Conservation (phyloP, 2,329 filamentous ascomycete genomes). For the Chaetothyriales sp. region DNA sequence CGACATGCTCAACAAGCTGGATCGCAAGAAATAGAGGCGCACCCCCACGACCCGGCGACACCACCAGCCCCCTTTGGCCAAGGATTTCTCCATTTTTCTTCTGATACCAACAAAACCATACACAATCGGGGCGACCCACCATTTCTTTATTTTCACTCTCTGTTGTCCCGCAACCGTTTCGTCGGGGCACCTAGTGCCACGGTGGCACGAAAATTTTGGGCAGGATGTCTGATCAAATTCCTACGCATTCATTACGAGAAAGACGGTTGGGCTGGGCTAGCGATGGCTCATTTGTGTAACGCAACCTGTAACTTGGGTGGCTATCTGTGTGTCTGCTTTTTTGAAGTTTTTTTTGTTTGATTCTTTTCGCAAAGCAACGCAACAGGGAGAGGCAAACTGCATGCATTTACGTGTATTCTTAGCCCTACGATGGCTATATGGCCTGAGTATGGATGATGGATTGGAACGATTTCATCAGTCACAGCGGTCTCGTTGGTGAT, state of each 20-base stretch:
- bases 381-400: background rate
- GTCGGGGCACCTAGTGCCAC: constrained; percentile 8
- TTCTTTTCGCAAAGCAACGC: constrained; percentile 1
- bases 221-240: constrained; percentile 17
- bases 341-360: constrained; percentile 1
- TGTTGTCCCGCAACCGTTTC: constrained; percentile 9
- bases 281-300: constrained; percentile 8
- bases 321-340: constrained; percentile 11
- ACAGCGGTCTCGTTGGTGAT: background rate
- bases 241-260: constrained; percentile 2
- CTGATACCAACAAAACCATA: constrained; percentile 8
- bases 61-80: background rate
- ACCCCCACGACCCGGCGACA: background rate
- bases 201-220: constrained; percentile 8
- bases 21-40: constrained; percentile 16
- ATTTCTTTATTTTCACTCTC: constrained; percentile 13
- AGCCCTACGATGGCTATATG: background rate
- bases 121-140: constrained; percentile 15
- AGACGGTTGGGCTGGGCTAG: constrained; percentile 9
- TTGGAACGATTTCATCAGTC: background rate
- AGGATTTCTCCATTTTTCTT: constrained; percentile 3
- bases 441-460: background rate
- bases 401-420: background rate
- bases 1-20: constrained; percentile 31
- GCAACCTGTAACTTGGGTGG: constrained; percentile 12